A percentile compares a stretch with the other conserved stretches of the same genome.
phyloP scores from a whole-genome alignment of 305 asterid genomes.

The Ilex paraguariensis region DNA sequence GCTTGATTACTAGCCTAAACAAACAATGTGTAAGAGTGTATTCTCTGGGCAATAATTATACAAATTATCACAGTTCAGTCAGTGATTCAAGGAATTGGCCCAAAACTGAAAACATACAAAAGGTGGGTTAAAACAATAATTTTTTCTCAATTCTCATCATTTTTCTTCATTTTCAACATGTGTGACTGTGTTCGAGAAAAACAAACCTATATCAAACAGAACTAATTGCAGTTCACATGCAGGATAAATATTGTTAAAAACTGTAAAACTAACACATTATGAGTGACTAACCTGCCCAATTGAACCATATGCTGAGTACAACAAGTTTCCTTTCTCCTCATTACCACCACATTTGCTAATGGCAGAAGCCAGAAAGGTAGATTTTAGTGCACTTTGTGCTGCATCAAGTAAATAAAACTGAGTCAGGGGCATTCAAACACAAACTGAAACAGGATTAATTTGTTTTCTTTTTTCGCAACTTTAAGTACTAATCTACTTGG shows the following conservation, averaged over 20 bases:
- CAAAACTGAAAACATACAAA: not conserved
- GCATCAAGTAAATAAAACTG: conserved; percentile 28
- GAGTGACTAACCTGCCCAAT: conserved; percentile 63
- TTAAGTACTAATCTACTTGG: too few species aligned
- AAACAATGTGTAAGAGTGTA: too few species aligned
- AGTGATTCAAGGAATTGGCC: too few species aligned
- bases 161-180: too few species aligned
- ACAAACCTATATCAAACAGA: not conserved
- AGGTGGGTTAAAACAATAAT: not conserved
- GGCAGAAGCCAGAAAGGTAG: conserved; percentile 79
- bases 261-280: not conserved
- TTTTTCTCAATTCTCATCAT: not conserved
- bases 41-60: too few species aligned
- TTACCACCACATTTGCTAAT: conserved; percentile 93
- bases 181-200: not conserved
- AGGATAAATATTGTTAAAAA: not conserved
- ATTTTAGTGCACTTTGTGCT: conserved; percentile 93
- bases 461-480: too few species aligned
- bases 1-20: too few species aligned
- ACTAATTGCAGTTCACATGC: not conserved
- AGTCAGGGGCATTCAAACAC: conserved; percentile 7
- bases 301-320: conserved; percentile 86
- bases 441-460: not conserved
- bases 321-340: conserved; percentile 69
- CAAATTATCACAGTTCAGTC: too few species aligned